phyloP scores from a whole-genome alignment of 345 rosid species.

The Eucalyptus virginea region DNA sequence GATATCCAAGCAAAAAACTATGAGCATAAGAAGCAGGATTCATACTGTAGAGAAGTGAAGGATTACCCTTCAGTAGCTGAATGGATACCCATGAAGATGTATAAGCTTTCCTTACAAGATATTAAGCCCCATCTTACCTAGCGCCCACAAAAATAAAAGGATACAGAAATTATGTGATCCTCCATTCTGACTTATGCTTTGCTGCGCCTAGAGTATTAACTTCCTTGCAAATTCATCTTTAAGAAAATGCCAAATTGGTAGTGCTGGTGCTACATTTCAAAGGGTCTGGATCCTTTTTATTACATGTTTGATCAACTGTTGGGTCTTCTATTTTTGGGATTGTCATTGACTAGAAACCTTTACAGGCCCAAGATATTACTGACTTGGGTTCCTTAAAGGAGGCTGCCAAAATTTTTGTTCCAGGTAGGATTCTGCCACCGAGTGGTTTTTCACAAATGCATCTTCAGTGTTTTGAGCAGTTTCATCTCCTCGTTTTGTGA shows the following conservation, averaged over 20 bases:
- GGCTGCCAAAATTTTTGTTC: conserved; percentile 79
- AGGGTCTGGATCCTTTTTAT: neutral
- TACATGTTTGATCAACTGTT: neutral
- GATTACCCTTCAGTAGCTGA: neutral
- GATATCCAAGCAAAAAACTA: neutral
- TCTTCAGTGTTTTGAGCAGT: neutral
- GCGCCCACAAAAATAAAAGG: neutral
- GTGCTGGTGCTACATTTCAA: neutral
- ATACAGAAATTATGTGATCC: neutral
- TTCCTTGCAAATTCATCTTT: neutral
- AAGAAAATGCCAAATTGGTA: neutral
- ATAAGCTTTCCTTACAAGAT: neutral
- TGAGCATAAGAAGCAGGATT: neutral
- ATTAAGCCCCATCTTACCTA: neutral
- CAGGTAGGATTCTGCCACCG: conserved; percentile 26
- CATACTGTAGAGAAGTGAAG: neutral
- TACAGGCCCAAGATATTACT: conserved; percentile 76
- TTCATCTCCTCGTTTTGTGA: neutral
- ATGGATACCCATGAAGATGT: neutral
- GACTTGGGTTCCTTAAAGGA: conserved; percentile 80
- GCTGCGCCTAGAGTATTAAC: neutral
- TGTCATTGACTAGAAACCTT: neutral
- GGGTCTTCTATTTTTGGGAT: neutral
- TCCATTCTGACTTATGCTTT: neutral
- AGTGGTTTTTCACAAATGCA: neutral